Conservation (phyloP, 2,329 filamentous ascomycete genomes). For the Elsinoe arachidis region DNA sequence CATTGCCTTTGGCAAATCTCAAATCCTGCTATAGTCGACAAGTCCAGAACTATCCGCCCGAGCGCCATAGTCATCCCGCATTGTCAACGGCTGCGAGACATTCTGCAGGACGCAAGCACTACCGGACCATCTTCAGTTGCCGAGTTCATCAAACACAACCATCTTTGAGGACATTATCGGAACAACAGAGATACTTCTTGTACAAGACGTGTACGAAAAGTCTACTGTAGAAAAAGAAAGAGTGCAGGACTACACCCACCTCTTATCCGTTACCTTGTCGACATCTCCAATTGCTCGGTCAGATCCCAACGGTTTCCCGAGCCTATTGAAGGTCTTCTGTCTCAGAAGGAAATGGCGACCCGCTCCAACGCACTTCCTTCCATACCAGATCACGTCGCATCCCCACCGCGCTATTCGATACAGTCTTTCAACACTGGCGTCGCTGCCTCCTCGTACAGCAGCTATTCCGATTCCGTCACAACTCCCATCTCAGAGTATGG, state of each 20-base stretch:
- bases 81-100: slow-evolving; percentile 4
- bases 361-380: slow-evolving; percentile 7
- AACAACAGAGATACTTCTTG: too few species aligned
- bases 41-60: background rate
- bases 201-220: background rate
- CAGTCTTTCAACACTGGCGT: slow-evolving; percentile 9
- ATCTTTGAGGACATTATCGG: too few species aligned
- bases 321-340: background rate
- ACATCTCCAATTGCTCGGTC: background rate
- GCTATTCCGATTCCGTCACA: slow-evolving; percentile 11
- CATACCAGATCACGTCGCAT: slow-evolving; percentile 9
- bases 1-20: too few species aligned
- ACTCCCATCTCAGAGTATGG: slow-evolving; percentile 13
- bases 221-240: background rate
- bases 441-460: slow-evolving; percentile 6
- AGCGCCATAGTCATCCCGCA: background rate
- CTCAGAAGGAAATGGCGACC: slow-evolving; percentile 11
- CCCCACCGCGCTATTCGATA: slow-evolving; percentile 8
- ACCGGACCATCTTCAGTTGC: background rate
- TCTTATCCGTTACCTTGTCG: slow-evolving; percentile 8
- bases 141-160: background rate
- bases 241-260: background rate
- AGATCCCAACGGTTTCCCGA: background rate
- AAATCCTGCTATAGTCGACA: background rate
- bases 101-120: background rate